Evolutionary conservation across 306 rosid genomes (phyloP).

Genomic region (Trifolium repens): DNA sequence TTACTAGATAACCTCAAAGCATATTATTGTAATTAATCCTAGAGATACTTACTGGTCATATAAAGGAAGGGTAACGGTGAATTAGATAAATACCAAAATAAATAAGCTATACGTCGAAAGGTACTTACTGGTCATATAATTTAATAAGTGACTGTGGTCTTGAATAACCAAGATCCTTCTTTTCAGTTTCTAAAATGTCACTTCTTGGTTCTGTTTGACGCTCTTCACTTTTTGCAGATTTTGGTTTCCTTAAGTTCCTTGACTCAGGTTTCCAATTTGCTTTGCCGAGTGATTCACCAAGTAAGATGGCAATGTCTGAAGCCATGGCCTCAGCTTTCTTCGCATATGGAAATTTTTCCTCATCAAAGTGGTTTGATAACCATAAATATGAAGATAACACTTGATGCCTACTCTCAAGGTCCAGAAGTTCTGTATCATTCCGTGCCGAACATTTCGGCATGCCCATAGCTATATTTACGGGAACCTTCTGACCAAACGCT

Average conservation of each 20-base stretch:
- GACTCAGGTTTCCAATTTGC: slow-evolving; percentile 91
- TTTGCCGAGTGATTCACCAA: slow-evolving; percentile 68
- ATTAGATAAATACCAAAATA: slow-evolving; percentile 32
- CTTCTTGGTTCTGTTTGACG: slow-evolving; percentile 30
- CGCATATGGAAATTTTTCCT: slow-evolving; percentile 72
- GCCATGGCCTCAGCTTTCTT: slow-evolving; percentile 87
- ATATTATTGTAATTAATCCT: too few relatives aligned
- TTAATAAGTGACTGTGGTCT: slow-evolving; percentile 60
- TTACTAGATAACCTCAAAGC: too few relatives aligned
- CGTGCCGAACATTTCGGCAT: slow-evolving; percentile 77
- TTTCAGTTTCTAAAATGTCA: slow-evolving; percentile 46
- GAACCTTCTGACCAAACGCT: slow-evolving; percentile 66
- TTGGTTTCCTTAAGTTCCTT: slow-evolving; percentile 57
- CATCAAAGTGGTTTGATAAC: slow-evolving; percentile 78
- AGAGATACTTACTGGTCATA: too few relatives aligned
- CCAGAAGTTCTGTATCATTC: slow-evolving; percentile 79
- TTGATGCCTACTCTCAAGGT: slow-evolving; percentile 91
- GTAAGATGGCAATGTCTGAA: slow-evolving; percentile 60
- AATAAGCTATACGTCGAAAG: slow-evolving; percentile 16
- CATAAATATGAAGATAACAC: slow-evolving; percentile 86
- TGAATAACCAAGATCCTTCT: slow-evolving; percentile 48
- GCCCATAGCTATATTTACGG: slow-evolving; percentile 84
- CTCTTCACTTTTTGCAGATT: slow-evolving; percentile 48
- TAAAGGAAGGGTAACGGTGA: not conserved
- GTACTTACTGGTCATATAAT: slow-evolving; percentile 56